These are phyloP conservation scores for Lenwebbia sp. DNA, from an alignment of 345 rosid genomes.

Conservation along the genomic window DNA sequence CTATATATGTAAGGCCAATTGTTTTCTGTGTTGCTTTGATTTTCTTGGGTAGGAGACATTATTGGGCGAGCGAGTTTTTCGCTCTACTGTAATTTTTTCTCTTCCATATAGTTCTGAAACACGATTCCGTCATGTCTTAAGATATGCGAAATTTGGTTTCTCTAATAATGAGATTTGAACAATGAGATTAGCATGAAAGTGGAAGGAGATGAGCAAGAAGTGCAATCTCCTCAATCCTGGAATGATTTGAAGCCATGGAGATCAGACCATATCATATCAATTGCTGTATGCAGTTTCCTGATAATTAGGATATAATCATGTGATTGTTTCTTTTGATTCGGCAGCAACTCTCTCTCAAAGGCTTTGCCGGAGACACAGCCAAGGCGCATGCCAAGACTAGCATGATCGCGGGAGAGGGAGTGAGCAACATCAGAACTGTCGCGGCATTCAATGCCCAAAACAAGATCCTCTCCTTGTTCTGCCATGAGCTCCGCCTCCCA, in stretches of 20 bases:
- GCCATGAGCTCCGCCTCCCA: conserved; percentile 74
- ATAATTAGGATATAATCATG: not conserved
- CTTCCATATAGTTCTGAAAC: not conserved
- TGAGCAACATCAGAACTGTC: conserved; percentile 94
- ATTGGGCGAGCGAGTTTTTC: not conserved
- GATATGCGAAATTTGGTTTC: not conserved
- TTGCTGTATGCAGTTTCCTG: not conserved
- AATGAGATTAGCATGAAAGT: not conserved
- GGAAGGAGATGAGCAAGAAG: not conserved
- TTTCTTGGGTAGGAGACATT: not conserved
- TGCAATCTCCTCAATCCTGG: not conserved
- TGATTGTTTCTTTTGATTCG: not conserved
- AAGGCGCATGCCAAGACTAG: conserved; percentile 99
- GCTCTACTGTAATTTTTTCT: not conserved
- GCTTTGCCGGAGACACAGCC: conserved; percentile 99
- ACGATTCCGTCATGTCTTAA: not conserved
- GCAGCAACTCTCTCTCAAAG: conserved; percentile 97
- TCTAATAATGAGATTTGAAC: not conserved
- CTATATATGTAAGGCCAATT: not conserved
- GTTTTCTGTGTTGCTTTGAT: not conserved
- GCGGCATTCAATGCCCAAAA: conserved; percentile 96
- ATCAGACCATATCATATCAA: not conserved
- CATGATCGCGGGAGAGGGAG: conserved; percentile 99
- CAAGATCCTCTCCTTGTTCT: conserved; percentile 76
- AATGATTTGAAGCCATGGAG: not conserved